Percentiles rank a stretch among this genome's conserved stretches.
Conservation (phyloP, 2,329 filamentous ascomycete species). For the Trichoderma afroharzianum region DNA sequence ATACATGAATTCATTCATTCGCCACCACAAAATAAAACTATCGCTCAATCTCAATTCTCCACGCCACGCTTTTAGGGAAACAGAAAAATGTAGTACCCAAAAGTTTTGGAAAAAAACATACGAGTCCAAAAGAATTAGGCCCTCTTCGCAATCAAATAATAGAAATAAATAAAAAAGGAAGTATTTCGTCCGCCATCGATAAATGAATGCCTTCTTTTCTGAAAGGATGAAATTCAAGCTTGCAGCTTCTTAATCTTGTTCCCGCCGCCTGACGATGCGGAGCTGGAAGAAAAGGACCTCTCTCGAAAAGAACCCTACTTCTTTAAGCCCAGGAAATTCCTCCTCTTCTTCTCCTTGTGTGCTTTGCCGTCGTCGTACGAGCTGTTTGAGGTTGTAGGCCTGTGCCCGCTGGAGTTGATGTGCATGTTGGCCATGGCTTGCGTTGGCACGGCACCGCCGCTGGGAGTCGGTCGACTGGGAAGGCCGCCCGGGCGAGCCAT, state of each 20-base stretch:
- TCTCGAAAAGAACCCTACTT: conserved; percentile 43
- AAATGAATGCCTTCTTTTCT: background rate
- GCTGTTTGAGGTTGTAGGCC: conserved; percentile 5
- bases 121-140: background rate
- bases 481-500: conserved; percentile 27
- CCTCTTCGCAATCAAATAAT: background rate
- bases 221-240: background rate
- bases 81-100: conserved; percentile 10
- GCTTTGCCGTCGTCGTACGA: conserved; percentile 38
- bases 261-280: background rate
- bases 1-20: background rate
- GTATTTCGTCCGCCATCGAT: background rate
- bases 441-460: conserved; percentile 46
- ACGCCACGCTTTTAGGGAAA: conserved; percentile 13
- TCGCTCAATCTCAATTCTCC: conserved; percentile 9
- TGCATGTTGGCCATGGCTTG: conserved; percentile 55
- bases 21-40: conserved; percentile 5
- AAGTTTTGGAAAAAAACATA: background rate
- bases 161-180: background rate
- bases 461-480: conserved; percentile 22
- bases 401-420: conserved; percentile 32
- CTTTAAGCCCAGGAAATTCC: conserved; percentile 57
- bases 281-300: conserved; percentile 18
- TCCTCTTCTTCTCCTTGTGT: conserved; percentile 60
- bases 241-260: conserved; percentile 3